Conservation (phyloP, 257 asterid species). For the Ajuga chamaepitys region DNA sequence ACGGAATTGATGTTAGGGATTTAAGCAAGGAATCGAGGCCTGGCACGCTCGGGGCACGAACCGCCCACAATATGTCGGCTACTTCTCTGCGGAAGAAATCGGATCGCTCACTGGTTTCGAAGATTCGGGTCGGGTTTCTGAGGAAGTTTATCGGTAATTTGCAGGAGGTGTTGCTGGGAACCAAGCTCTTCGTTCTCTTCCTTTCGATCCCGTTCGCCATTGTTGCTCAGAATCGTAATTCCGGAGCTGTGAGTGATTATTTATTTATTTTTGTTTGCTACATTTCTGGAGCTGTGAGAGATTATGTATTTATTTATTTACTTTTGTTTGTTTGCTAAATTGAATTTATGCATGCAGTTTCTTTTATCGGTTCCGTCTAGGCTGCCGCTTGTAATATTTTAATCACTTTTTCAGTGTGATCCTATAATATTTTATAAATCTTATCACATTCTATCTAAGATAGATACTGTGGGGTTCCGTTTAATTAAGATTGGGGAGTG, state of each 20-base stretch:
- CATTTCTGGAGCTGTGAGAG: too few relatives aligned
- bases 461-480: too few relatives aligned
- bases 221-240: constrained; percentile 32
- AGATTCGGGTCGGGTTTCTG: constrained; percentile 29
- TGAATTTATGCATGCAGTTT: neutral
- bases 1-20: constrained; percentile 35
- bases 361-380: too few relatives aligned
- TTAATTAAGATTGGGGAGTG: too few relatives aligned
- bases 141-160: constrained; percentile 42
- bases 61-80: constrained; percentile 69
- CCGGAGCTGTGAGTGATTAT: constrained; percentile 38
- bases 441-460: too few relatives aligned
- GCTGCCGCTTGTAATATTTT: too few relatives aligned
- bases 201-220: constrained; percentile 78
- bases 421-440: too few relatives aligned
- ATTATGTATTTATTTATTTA: neutral
- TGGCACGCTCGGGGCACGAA: constrained; percentile 27
- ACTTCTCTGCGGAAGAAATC: constrained; percentile 77
- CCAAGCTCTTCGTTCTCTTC: constrained; percentile 64
- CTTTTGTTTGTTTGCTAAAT: neutral
- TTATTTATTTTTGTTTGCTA: neutral
- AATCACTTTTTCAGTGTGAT: too few relatives aligned
- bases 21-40: constrained; percentile 44
- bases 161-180: constrained; percentile 75
- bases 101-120: constrained; percentile 46